A percentile compares a stretch with the other conserved stretches of the same genome.
phyloP scores from a whole-genome alignment of 2,329 filamentous ascomycete genomes.

The Dothidotthia symphoricarpi region DNA sequence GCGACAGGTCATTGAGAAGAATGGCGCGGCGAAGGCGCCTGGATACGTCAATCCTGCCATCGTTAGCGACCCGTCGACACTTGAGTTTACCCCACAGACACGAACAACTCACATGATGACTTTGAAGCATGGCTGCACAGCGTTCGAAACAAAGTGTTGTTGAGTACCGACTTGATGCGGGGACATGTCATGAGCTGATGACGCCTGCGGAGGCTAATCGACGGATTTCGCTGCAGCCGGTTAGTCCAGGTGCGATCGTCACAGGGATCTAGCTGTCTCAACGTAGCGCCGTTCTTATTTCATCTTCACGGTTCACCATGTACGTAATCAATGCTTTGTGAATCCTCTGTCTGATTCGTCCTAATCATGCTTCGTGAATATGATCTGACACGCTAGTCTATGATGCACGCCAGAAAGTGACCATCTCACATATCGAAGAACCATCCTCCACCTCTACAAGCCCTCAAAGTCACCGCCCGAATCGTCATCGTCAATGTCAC shows the following conservation, averaged over 20 bases:
- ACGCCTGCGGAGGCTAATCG: conserved; percentile 25
- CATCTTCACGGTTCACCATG: too few species aligned
- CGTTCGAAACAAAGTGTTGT: not conserved
- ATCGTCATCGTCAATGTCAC: conserved; percentile 94
- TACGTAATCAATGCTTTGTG: not conserved
- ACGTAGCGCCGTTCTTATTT: conserved; percentile 2
- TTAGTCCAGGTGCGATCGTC: conserved; percentile 19
- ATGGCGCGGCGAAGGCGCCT: conserved; percentile 81
- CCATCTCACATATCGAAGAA: conserved; percentile 20
- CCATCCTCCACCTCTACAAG: conserved; percentile 58
- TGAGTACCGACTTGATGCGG: too few species aligned
- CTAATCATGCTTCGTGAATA: conserved; percentile 27
- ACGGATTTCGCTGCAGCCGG: conserved; percentile 25
- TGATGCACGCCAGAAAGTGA: conserved; percentile 19
- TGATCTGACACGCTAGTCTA: conserved; percentile 17
- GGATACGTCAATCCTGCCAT: conserved; percentile 68
- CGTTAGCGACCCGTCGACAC: not conserved
- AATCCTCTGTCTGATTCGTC: conserved; percentile 5
- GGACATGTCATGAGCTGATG: conserved; percentile 6
- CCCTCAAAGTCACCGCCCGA: conserved; percentile 94
- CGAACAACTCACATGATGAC: conserved; percentile 21
- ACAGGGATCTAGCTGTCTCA: conserved; percentile 8
- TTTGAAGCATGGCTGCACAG: conserved; percentile 22
- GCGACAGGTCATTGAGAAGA: conserved; percentile 67
- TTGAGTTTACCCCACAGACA: not conserved